These are phyloP conservation scores for Lactarius indigo DNA, from an alignment of 768 basidiomycete genomes.

Conservation along the genomic window DNA sequence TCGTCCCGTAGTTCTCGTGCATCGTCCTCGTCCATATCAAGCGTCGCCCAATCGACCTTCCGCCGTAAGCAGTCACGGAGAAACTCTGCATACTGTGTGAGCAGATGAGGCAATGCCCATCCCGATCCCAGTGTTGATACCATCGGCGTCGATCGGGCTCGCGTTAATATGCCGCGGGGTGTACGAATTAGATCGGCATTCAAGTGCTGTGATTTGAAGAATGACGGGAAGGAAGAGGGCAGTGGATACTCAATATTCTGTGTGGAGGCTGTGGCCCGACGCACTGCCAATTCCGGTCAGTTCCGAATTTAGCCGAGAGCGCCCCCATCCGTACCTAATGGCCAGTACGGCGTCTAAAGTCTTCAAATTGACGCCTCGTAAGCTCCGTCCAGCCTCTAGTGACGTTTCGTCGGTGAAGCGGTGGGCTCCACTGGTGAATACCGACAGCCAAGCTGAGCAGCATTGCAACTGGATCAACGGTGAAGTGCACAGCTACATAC, in stretches of 20 bases:
- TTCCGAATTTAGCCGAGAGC: neutral
- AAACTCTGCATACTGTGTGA: conserved; percentile 51
- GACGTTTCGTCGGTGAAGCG: conserved; percentile 49
- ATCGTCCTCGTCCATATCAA: conserved; percentile 22
- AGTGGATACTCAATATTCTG: conserved; percentile 55
- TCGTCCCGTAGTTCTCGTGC: conserved; percentile 19
- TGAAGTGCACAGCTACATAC: conserved; percentile 11
- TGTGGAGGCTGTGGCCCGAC: conserved; percentile 34
- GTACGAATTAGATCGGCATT: conserved; percentile 18
- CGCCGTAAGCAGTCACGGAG: conserved; percentile 39
- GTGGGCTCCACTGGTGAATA: conserved; percentile 17
- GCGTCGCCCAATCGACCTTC: conserved; percentile 17
- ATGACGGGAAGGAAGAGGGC: conserved; percentile 55
- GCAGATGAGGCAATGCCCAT: conserved; percentile 37
- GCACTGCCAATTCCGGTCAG: neutral
- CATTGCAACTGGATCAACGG: neutral
- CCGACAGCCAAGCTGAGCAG: neutral
- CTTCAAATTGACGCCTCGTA: conserved; percentile 37
- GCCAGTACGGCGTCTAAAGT: conserved; percentile 39
- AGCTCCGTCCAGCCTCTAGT: conserved; percentile 53
- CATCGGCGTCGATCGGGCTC: conserved; percentile 13
- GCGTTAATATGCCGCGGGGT: conserved; percentile 12
- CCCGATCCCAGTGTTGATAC: conserved; percentile 39
- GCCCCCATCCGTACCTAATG: conserved; percentile 37
- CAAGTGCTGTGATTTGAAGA: conserved; percentile 33